phyloP scores from a whole-genome alignment of 2,329 filamentous ascomycete species.

The Claviceps sp. region DNA sequence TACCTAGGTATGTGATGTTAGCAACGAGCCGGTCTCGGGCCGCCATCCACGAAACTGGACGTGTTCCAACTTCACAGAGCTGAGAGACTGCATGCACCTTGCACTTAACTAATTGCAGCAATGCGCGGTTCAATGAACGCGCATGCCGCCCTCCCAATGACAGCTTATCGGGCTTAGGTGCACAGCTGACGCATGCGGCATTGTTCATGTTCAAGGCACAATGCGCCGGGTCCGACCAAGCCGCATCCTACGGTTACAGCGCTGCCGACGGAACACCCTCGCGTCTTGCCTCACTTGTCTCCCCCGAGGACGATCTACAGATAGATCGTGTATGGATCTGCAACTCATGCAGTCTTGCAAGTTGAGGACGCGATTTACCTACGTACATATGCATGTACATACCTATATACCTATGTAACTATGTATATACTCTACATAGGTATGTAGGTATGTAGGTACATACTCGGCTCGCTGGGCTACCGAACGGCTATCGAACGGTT shows the following conservation, averaged over 20 bases:
- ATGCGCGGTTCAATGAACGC: too few species aligned
- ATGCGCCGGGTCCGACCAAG: not conserved
- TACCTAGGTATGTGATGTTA: too few species aligned
- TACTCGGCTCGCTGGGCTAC: not conserved
- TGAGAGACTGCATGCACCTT: too few species aligned
- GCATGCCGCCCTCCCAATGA: not conserved
- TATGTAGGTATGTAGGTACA: too few species aligned
- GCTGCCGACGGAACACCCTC: not conserved
- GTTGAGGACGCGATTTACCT: too few species aligned
- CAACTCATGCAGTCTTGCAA: not conserved
- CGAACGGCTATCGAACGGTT: not conserved
- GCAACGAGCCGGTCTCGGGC: too few species aligned
- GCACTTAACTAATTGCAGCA: too few species aligned
- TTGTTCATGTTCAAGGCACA: not conserved
- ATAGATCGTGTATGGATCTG: not conserved
- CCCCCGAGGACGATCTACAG: not conserved
- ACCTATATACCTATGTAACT: not conserved
- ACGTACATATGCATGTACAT: not conserved
- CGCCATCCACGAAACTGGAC: too few species aligned
- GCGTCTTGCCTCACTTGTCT: not conserved
- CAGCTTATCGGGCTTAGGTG: not conserved
- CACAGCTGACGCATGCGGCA: not conserved
- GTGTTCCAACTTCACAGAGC: too few species aligned
- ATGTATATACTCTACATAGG: too few species aligned
- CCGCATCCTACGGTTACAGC: not conserved